A percentile compares a stretch with the other conserved stretches of the same genome.
These are phyloP conservation scores for Yarrowia alimentaria DNA, from an alignment of 805 yeast genomes.

Conservation along the genomic window DNA sequence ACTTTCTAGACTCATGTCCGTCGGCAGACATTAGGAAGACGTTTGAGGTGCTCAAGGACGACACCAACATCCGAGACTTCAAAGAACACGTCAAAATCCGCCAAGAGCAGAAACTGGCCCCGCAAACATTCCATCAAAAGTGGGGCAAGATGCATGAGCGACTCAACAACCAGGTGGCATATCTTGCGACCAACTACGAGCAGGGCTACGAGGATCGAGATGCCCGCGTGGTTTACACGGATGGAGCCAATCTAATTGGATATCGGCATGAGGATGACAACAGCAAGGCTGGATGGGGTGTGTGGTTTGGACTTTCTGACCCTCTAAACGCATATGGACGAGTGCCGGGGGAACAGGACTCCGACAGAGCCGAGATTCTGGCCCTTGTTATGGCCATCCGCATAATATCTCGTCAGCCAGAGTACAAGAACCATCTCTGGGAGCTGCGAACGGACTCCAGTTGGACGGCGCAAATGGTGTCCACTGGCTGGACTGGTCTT, in stretches of 20 bases:
- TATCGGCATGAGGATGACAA: no score
- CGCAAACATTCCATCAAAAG: no score
- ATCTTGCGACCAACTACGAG: no score
- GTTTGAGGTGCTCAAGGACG: not conserved
- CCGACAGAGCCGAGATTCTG: not conserved
- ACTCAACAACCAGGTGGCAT: no score
- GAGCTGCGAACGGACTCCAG: not conserved
- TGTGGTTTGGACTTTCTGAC: not conserved
- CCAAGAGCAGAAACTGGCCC: no score
- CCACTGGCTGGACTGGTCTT: conserved; percentile 1
- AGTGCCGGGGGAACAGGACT: not conserved
- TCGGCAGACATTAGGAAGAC: not conserved
- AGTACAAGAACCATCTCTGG: not conserved
- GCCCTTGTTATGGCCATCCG: conserved; percentile 1
- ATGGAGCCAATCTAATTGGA: no score
- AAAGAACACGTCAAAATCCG: no score
- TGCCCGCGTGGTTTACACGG: not conserved
- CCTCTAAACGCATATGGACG: not conserved
- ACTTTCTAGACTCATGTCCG: not conserved
- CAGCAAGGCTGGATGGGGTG: conserved; percentile 13
- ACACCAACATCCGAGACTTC: no score
- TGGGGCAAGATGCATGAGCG: no score
- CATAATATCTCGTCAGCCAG: not conserved
- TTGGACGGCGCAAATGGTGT: not conserved
- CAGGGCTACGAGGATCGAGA: not conserved